Conservation (phyloP, 306 rosid species). For the Alnus rubra region DNA sequence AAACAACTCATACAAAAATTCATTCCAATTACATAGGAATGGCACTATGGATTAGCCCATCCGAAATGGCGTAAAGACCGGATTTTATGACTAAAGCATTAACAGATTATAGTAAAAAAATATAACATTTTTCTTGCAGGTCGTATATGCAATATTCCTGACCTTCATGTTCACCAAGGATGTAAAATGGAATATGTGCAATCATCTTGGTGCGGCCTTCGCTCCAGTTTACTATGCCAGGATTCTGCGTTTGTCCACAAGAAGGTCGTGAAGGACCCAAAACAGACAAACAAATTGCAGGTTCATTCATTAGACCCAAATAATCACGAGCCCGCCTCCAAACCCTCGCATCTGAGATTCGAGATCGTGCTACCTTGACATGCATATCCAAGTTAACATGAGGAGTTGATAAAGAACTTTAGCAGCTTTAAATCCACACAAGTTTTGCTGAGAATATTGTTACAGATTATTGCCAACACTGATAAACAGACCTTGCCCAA, state of each 20-base stretch:
- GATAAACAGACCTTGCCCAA: constrained; percentile 75
- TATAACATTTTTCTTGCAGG: not conserved
- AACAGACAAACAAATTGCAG: constrained; percentile 80
- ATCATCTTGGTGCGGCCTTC: constrained; percentile 80
- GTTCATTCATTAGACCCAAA: constrained; percentile 86
- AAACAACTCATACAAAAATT: not conserved
- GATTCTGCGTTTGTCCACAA: constrained; percentile 48
- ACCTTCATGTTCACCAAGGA: constrained; percentile 86
- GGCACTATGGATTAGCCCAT: not conserved
- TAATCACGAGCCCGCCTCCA: constrained; percentile 91
- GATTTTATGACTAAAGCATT: not conserved
- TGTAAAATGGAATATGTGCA: constrained; percentile 89
- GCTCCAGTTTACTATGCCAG: constrained; percentile 86
- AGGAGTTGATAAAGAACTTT: not conserved
- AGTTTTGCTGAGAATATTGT: not conserved
- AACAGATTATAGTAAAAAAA: not conserved
- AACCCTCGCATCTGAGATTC: constrained; percentile 77
- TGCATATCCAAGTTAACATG: constrained; percentile 14
- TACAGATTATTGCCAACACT: not conserved
- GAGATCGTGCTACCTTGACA: constrained; percentile 85
- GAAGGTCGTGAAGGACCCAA: constrained; percentile 83
- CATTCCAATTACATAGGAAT: not conserved
- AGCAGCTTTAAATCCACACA: not conserved
- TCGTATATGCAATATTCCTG: constrained; percentile 4
- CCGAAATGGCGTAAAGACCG: not conserved